Evolutionary conservation across 352 stramenopile genomes (phyloP).

Genomic region (Phytophthora europaea): DNA sequence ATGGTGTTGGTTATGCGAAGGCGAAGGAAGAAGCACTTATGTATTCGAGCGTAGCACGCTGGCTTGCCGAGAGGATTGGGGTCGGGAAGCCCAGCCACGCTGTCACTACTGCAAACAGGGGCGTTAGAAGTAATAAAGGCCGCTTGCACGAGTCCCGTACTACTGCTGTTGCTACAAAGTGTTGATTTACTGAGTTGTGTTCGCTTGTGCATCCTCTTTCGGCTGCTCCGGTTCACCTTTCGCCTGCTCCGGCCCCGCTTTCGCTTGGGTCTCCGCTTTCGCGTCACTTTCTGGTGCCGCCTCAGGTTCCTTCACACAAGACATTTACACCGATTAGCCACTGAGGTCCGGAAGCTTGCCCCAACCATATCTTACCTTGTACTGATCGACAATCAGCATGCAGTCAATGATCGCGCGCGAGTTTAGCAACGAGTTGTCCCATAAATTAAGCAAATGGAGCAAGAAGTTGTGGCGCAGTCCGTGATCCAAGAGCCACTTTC

Average conservation of each 20-base stretch:
- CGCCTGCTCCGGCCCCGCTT: slow-evolving; percentile 15
- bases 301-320: slow-evolving; percentile 15
- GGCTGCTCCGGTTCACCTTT: background rate
- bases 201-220: slow-evolving; percentile 19
- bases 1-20: slow-evolving; percentile 8
- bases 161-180: slow-evolving; percentile 11
- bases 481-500: slow-evolving; percentile 84
- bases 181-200: slow-evolving; percentile 22
- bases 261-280: slow-evolving; percentile 15
- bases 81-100: slow-evolving; percentile 17
- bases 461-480: slow-evolving; percentile 89
- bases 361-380: slow-evolving; percentile 36
- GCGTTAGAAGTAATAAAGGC: slow-evolving; percentile 22
- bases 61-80: slow-evolving; percentile 24
- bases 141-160: slow-evolving; percentile 19
- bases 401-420: slow-evolving; percentile 89
- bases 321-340: background rate
- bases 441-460: slow-evolving; percentile 92
- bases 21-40: slow-evolving; percentile 21
- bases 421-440: slow-evolving; percentile 91
- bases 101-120: slow-evolving; percentile 15
- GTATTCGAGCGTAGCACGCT: slow-evolving; percentile 28
- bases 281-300: slow-evolving; percentile 15
- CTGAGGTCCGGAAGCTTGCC: background rate
- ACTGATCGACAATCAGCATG: slow-evolving; percentile 88